Evolutionary conservation across 257 asterid genomes (phyloP).

Genomic region (Eucommia ulmoides): DNA sequence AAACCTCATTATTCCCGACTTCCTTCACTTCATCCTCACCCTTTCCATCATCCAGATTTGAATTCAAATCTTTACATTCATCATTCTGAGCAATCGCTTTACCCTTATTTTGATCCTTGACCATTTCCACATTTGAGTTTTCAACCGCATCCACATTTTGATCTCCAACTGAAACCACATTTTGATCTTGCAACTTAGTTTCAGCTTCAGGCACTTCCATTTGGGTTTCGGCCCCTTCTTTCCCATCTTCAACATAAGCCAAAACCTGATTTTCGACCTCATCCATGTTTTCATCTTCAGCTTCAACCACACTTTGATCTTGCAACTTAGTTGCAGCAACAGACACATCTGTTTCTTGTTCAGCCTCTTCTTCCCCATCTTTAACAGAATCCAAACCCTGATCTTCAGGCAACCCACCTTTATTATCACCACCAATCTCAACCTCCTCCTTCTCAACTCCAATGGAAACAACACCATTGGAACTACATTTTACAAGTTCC

Average conservation of each 20-base stretch:
- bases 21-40: conserved; percentile 8
- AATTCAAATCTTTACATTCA: background rate
- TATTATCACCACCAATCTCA: background rate
- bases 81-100: too few relatives aligned
- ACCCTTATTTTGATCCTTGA: background rate
- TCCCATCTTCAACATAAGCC: background rate
- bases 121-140: conserved; percentile 5
- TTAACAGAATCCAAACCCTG: background rate
- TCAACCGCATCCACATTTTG: conserved; percentile 8
- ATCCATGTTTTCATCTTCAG: conserved; percentile 8
- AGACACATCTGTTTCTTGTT: conserved; percentile 1
- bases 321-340: conserved; percentile 4
- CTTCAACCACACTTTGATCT: conserved; percentile 8
- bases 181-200: conserved; percentile 3
- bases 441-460: conserved; percentile 3
- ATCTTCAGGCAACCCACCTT: conserved; percentile 7
- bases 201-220: background rate
- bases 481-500: conserved; percentile 13
- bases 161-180: conserved; percentile 12
- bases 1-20: conserved; percentile 15
- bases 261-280: background rate
- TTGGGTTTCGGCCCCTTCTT: background rate
- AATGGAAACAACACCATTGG: conserved; percentile 2
- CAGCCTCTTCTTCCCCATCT: conserved; percentile 7
- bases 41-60: conserved; percentile 3